Conservation (phyloP, 257 asterid genomes). For the Galeopsis tetrahit region DNA sequence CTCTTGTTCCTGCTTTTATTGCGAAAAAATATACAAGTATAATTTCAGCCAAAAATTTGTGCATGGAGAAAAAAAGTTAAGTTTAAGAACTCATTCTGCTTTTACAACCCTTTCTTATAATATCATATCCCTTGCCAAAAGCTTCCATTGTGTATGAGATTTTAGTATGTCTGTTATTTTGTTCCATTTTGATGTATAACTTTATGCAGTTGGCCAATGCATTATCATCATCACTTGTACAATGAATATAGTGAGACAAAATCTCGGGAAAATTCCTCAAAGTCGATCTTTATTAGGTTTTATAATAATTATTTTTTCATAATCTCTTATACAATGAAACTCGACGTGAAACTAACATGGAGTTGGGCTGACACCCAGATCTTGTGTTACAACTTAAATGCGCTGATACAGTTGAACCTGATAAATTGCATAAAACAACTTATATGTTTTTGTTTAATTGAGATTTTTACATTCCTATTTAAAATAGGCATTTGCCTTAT, state of each 20-base stretch:
- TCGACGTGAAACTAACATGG: neutral
- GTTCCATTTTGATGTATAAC: neutral
- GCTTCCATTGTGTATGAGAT: neutral
- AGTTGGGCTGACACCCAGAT: neutral
- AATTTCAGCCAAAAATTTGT: neutral
- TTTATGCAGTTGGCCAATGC: neutral
- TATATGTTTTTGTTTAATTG: neutral
- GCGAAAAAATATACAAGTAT: neutral
- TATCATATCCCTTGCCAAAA: neutral
- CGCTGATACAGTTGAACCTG: neutral
- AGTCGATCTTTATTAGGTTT: neutral
- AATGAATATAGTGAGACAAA: no score
- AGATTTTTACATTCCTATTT: constrained; percentile 13
- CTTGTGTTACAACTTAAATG: no score
- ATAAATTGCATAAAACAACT: neutral
- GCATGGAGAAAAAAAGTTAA: neutral
- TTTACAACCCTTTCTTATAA: neutral
- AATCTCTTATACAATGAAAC: neutral
- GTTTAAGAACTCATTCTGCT: neutral
- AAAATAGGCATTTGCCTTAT: neutral
- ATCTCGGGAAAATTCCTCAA: neutral
- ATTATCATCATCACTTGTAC: neutral
- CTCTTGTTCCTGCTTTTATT: constrained; percentile 8
- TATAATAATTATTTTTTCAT: neutral
- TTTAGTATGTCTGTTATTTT: neutral